phyloP scores from a whole-genome alignment of 2,329 filamentous ascomycete genomes.

The Paecilomyces niveus region DNA sequence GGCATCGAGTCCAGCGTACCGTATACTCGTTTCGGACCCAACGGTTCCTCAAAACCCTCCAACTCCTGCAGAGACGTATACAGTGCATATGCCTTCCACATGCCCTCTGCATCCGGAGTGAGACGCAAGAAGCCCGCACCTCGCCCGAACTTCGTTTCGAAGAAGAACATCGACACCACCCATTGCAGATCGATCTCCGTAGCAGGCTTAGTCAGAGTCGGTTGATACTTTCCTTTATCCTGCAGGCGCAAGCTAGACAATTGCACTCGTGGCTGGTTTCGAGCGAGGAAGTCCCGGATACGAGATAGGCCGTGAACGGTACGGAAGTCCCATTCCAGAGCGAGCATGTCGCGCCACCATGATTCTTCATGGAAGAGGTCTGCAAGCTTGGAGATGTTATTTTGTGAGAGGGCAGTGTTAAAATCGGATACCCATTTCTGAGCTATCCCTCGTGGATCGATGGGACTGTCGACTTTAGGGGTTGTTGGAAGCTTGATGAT shows the following conservation, averaged over 20 bases:
- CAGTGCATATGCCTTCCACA: slow-evolving; percentile 33
- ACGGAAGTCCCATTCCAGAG: slow-evolving; percentile 33
- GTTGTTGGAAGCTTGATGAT: slow-evolving; percentile 24
- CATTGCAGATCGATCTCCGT: slow-evolving; percentile 19
- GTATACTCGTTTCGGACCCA: slow-evolving; percentile 22
- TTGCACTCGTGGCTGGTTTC: slow-evolving; percentile 16
- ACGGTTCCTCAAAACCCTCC: slow-evolving; percentile 25
- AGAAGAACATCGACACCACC: slow-evolving; percentile 34
- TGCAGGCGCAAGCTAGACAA: slow-evolving; percentile 25
- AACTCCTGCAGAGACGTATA: slow-evolving; percentile 33
- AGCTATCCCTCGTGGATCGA: slow-evolving; percentile 18
- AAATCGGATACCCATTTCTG: slow-evolving; percentile 27
- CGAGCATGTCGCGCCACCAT: slow-evolving; percentile 36
- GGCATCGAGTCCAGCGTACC: slow-evolving; percentile 29
- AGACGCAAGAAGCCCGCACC: slow-evolving; percentile 32
- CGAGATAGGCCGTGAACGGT: slow-evolving; percentile 23
- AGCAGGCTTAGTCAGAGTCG: slow-evolving; percentile 19
- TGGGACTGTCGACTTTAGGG: slow-evolving; percentile 9
- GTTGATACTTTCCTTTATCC: slow-evolving; percentile 25
- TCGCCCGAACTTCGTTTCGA: slow-evolving; percentile 28
- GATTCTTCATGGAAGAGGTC: slow-evolving; percentile 30
- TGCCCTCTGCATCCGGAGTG: slow-evolving; percentile 13
- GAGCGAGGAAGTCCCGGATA: slow-evolving; percentile 24
- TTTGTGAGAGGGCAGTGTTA: slow-evolving; percentile 14
- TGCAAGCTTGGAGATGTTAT: slow-evolving; percentile 10